Conservation (phyloP, 2,329 filamentous ascomycete species). For the Thelonectria blattea region DNA sequence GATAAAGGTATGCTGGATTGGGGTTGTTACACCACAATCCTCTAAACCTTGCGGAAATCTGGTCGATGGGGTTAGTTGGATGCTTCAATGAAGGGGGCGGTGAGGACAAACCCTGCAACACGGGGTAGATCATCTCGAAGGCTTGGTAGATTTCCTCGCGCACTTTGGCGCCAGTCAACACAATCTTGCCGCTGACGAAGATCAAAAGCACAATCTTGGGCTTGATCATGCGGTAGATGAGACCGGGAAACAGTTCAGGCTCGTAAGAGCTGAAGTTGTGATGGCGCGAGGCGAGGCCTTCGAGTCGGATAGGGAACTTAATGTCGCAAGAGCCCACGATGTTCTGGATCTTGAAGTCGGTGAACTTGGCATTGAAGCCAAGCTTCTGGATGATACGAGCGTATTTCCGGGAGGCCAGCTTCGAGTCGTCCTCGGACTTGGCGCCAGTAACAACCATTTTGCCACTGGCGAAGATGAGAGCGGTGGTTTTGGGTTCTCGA, state of each 20-base stretch:
- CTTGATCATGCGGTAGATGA: constrained; percentile 99
- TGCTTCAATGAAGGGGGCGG: background rate
- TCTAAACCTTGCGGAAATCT: constrained; percentile 66
- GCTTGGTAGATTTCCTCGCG: constrained; percentile 98
- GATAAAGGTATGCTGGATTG: constrained; percentile 9
- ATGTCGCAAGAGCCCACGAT: constrained; percentile 99
- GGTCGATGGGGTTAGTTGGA: constrained; percentile 5
- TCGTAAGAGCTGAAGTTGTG: constrained; percentile 99
- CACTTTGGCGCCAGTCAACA: constrained; percentile 96
- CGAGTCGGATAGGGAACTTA: constrained; percentile 97
- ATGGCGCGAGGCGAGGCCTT: constrained; percentile 94
- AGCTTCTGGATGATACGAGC: constrained; percentile 99
- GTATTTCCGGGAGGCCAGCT: constrained; percentile 96
- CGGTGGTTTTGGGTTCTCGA: constrained; percentile 97
- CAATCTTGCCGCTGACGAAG: constrained; percentile 98
- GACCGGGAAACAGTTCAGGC: constrained; percentile 96
- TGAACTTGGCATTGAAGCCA: constrained; percentile 99
- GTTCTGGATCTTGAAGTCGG: constrained; percentile 99
- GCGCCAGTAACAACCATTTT: constrained; percentile 99
- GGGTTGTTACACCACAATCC: constrained; percentile 11
- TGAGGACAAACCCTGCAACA: constrained; percentile 75
- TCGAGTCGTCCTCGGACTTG: constrained; percentile 97
- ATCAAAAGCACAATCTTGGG: constrained; percentile 98
- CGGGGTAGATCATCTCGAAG: constrained; percentile 96
- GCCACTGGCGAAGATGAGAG: constrained; percentile 95